Evolutionary conservation across 1,139 yeast species (phyloP), one percentile per base, ranked within the genome.

Genomic region (Magnusiomyces suaveolens): DNA sequence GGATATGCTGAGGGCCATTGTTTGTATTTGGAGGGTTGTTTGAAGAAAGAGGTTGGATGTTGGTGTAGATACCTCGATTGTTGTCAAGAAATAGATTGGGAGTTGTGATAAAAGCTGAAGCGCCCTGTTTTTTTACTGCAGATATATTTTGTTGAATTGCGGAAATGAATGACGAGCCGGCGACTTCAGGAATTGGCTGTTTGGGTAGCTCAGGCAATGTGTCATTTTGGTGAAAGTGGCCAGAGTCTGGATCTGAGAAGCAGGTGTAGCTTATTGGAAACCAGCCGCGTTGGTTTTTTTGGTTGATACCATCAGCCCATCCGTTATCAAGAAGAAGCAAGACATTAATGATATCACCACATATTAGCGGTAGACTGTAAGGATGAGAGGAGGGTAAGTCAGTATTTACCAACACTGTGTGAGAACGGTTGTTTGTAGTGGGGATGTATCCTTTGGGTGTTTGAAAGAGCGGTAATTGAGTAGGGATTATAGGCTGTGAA

Each of bases 331-430:
- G 63, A 54, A 81, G 84, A 52, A 75, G 71, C 29, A 87, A 75
- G 18, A 87, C 72, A 55, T 75, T 69, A 62, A 81, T 76, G 60
- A 85, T 70, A 66, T 89, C 96, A 57, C 72, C 72, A 29, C 60
- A 16, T 4, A 4, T 21, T 20, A 41, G 23, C 4, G 4, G 23
- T 21, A 41, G 25, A 18, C 44, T n/a, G 20, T 18, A 41, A 20
- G 44, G 25, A 8, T n/a, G 25, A 3, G 8, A 18, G 16, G 41
- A 10, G 4, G 41, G 41, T 3, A 14, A 16, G 16, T 36, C 41
- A n/a, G 18, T 18, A 36, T 3, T 36, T 8, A 18, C 41, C 8
- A 18, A 10, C 18, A 36, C 41, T 4, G 16, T 10, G 41, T 10
- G 3, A 36, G 41, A 14, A n/a, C 18, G 33, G 33, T 29, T 6